These are phyloP conservation scores for Stagonosporopsis cucurbitacearum DNA, from an alignment of 2,329 filamentous ascomycete species.

Conservation along the genomic window DNA sequence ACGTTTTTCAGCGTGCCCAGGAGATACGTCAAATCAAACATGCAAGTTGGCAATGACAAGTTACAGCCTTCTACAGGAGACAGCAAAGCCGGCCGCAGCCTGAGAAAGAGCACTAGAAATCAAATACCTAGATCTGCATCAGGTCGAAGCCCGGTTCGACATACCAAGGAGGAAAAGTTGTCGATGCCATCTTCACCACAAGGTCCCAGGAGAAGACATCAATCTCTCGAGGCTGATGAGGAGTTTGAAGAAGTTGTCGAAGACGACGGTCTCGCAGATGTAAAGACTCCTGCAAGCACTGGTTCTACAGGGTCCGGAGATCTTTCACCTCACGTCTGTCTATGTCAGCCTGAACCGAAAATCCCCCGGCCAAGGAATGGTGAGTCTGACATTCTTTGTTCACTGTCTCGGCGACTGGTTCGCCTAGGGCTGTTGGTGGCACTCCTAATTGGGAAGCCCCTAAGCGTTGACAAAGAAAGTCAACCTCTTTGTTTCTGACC, in stretches of 20 bases:
- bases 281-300: slow-evolving; percentile 31
- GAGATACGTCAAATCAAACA: slow-evolving; percentile 44
- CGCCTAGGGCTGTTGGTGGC: slow-evolving; percentile 13
- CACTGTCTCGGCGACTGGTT: slow-evolving; percentile 14
- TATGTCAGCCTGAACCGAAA: slow-evolving; percentile 74
- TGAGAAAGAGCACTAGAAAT: slow-evolving; percentile 41
- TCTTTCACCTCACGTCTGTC: slow-evolving; percentile 62
- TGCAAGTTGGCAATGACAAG: slow-evolving; percentile 33
- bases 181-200: slow-evolving; percentile 29
- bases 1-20: slow-evolving; percentile 46
- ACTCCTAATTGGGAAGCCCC: slow-evolving; percentile 10
- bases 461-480: slow-evolving; percentile 35
- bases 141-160: slow-evolving; percentile 18
- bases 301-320: slow-evolving; percentile 41
- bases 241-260: slow-evolving; percentile 24
- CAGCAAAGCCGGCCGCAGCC: slow-evolving; percentile 26
- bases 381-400: slow-evolving; percentile 54
- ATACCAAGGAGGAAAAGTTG: slow-evolving; percentile 27
- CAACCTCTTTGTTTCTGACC: slow-evolving; percentile 37
- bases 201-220: slow-evolving; percentile 34
- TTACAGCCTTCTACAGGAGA: slow-evolving; percentile 29
- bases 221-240: slow-evolving; percentile 27
- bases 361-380: slow-evolving; percentile 75
- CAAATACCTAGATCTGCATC: slow-evolving; percentile 34
- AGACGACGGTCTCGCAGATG: slow-evolving; percentile 27